Evolutionary conservation across 805 yeast genomes (phyloP).

Genomic region (Suhomyces xylopsoci): DNA sequence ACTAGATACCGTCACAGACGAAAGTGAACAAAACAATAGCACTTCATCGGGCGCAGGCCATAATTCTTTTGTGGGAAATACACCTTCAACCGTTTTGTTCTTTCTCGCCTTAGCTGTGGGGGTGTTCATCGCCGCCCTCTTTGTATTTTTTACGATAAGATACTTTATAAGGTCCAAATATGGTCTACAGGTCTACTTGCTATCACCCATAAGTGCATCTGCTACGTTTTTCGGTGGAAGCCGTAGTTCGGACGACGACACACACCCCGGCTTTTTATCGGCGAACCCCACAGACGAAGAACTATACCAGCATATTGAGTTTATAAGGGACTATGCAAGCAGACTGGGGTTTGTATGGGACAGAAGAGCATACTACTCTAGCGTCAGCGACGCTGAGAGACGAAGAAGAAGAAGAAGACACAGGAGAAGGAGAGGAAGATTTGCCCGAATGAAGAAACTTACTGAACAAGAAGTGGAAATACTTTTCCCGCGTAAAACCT

Average conservation of each 20-base stretch:
- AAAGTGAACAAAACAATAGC: background rate
- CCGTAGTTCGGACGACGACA: background rate
- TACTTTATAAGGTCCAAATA: constrained; percentile 56
- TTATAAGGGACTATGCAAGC: constrained; percentile 30
- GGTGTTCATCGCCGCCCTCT: constrained; percentile 51
- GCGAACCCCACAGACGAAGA: constrained; percentile 19
- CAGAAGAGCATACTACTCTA: background rate
- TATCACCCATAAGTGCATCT: constrained; percentile 6
- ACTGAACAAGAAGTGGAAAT: constrained; percentile 57
- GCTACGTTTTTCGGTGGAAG: background rate
- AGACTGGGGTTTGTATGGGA: constrained; percentile 24
- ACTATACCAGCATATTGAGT: constrained; percentile 34
- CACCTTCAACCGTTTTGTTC: constrained; percentile 62
- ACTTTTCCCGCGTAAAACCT: constrained; percentile 56
- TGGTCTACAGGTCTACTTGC: constrained; percentile 49
- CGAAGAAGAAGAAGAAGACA: constrained; percentile 28
- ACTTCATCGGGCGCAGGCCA: background rate
- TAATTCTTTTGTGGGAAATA: constrained; percentile 38
- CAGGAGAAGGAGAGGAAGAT: constrained; percentile 39
- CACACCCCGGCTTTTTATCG: background rate
- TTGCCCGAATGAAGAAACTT: constrained; percentile 47
- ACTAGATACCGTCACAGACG: background rate
- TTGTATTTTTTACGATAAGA: constrained; percentile 58
- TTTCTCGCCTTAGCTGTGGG: constrained; percentile 64
- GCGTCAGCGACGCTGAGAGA: background rate